phyloP scores from a whole-genome alignment of 768 basidiomycete species.

The Xerocomus potaroensis region DNA sequence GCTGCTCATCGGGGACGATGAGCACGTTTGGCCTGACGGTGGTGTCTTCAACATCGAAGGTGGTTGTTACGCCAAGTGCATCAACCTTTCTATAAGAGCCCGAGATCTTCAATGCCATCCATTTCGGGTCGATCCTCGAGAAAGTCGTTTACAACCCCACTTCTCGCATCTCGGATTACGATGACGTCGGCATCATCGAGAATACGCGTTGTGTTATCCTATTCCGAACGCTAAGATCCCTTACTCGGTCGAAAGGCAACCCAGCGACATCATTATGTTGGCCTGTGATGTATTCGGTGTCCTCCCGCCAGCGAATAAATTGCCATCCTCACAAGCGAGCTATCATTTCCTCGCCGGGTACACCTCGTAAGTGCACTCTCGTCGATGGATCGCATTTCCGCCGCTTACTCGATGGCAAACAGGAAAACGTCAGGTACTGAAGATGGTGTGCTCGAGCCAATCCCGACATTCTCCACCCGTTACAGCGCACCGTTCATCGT shows the following conservation, averaged over 20 bases:
- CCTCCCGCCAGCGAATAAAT: conserved; percentile 89
- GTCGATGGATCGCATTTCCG: neutral
- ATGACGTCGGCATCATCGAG: conserved; percentile 95
- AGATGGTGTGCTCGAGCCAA: conserved; percentile 96
- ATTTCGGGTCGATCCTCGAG: conserved; percentile 95
- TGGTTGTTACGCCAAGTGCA: conserved; percentile 97
- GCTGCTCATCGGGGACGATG: conserved; percentile 95
- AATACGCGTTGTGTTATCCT: conserved; percentile 99
- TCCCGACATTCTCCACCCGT: conserved; percentile 98
- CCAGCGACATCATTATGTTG: conserved; percentile 93
- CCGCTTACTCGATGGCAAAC: conserved; percentile 16
- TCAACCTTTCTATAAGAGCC: conserved; percentile 98
- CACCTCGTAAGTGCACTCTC: conserved; percentile 60
- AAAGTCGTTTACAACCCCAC: conserved; percentile 95
- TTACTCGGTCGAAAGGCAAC: conserved; percentile 81
- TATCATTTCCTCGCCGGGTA: conserved; percentile 98
- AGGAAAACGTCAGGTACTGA: conserved; percentile 99
- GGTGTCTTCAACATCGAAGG: conserved; percentile 99
- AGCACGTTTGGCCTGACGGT: conserved; percentile 98
- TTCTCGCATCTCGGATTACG: conserved; percentile 85
- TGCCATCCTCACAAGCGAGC: conserved; percentile 91
- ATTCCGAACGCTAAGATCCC: conserved; percentile 96
- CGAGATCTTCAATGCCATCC: conserved; percentile 94
- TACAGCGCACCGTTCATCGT: conserved; percentile 99
- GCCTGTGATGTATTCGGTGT: conserved; percentile 99